phyloP scores from a whole-genome alignment of 78 protist genomes.

The Creolimax fragrantissima region DNA sequence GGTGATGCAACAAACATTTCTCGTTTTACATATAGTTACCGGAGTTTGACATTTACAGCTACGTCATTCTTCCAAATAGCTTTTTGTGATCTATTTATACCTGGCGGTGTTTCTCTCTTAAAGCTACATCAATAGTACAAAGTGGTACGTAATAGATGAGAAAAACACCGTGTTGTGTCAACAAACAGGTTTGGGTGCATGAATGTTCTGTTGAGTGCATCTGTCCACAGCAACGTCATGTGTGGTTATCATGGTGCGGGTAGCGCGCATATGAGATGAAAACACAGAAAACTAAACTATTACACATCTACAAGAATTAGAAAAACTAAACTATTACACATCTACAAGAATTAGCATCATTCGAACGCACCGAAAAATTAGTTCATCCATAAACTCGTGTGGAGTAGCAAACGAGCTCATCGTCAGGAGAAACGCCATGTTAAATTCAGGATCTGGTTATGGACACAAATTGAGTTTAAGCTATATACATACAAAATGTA shows the following conservation, averaged over 20 bases:
- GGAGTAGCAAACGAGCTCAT: constrained; percentile 42
- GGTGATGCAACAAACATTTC: not conserved
- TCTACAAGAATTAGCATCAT: not conserved
- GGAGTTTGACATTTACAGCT: not conserved
- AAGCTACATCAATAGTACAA: too few relatives aligned
- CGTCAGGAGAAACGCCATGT: constrained; percentile 40
- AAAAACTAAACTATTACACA: not conserved
- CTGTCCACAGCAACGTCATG: not conserved
- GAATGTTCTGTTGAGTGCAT: not conserved
- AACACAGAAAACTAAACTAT: not conserved
- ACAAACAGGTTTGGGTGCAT: not conserved
- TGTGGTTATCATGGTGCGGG: too few relatives aligned
- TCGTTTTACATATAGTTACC: not conserved
- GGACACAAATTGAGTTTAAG: too few relatives aligned
- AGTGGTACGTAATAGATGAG: too few relatives aligned
- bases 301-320: not conserved
- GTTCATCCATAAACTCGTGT: not conserved
- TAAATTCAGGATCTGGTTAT: constrained; percentile 36
- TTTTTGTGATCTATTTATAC: not conserved
- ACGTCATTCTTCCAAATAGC: not conserved
- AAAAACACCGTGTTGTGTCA: too few relatives aligned
- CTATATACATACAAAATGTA: too few relatives aligned
- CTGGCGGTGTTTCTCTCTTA: not conserved
- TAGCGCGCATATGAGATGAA: too few relatives aligned
- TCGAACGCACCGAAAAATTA: not conserved